Conservation (phyloP, 805 yeast genomes). For the Ogataea minuta region DNA sequence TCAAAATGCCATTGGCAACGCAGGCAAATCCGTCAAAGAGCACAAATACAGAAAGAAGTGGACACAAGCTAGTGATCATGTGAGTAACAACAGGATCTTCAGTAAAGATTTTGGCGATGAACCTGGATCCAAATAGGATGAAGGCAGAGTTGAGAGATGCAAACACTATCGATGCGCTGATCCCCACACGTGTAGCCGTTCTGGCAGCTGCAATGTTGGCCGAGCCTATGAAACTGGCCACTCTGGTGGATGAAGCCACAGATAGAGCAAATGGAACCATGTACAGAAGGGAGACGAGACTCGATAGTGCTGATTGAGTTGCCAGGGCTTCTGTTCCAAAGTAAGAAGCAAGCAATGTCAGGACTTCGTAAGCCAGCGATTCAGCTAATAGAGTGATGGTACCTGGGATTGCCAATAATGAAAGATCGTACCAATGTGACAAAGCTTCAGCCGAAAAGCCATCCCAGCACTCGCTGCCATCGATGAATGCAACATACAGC, state of each 20-base stretch:
- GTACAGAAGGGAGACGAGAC: conserved; percentile 49
- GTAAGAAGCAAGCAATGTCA: conserved; percentile 51
- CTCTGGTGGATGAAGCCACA: conserved; percentile 53
- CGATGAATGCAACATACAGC: conserved; percentile 53
- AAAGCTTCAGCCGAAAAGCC: conserved; percentile 45
- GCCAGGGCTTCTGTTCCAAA: conserved; percentile 55
- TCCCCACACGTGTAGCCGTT: conserved; percentile 43
- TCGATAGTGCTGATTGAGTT: conserved; percentile 54
- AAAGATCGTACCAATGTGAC: conserved; percentile 39
- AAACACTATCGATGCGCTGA: conserved; percentile 34
- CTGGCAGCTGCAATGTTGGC: conserved; percentile 32
- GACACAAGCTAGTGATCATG: conserved; percentile 55
- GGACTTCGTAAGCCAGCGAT: conserved; percentile 55
- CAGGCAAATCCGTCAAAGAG: conserved; percentile 69
- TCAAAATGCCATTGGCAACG: conserved; percentile 66
- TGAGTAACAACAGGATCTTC: conserved; percentile 55
- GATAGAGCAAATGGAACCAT: conserved; percentile 59
- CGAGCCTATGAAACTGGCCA: conserved; percentile 53
- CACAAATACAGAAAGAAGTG: conserved; percentile 64
- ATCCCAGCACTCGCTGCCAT: conserved; percentile 70
- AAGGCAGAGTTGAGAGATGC: conserved; percentile 42
- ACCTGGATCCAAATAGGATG: conserved; percentile 44
- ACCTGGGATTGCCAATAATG: conserved; percentile 51
- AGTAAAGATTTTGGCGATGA: conserved; percentile 60
- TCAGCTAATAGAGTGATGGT: conserved; percentile 55